Conservation (phyloP, 345 rosid genomes). For the Boechera retrofracta region DNA sequence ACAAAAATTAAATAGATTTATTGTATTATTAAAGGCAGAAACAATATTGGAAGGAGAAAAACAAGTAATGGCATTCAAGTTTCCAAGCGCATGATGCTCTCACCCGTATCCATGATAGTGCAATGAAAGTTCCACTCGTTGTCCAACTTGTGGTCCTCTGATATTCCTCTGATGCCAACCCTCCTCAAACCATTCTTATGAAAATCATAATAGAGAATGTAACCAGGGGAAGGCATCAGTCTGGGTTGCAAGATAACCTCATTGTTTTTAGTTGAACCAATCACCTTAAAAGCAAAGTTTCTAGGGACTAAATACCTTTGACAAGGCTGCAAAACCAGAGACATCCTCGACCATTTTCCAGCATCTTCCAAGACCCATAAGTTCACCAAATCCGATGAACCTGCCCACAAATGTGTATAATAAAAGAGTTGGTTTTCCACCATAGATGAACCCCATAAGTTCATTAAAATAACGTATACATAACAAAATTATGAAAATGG, state of each 20-base stretch:
- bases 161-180: not conserved
- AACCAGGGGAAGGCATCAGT: not conserved
- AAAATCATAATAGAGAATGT: not conserved
- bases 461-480: too few species aligned
- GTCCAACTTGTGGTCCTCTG: too few species aligned
- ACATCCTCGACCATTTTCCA: slow-evolving; percentile 3
- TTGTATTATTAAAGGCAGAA: too few species aligned
- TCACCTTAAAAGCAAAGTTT: not conserved
- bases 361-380: slow-evolving; percentile 15
- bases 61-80: too few species aligned
- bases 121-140: too few species aligned
- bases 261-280: not conserved
- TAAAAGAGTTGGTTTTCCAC: not conserved
- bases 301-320: not conserved
- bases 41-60: too few species aligned
- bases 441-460: not conserved
- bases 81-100: too few species aligned
- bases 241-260: not conserved
- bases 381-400: not conserved
- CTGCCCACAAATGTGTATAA: not conserved
- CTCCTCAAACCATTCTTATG: slow-evolving; percentile 4
- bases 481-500: not conserved
- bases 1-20: too few species aligned
- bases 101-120: too few species aligned
- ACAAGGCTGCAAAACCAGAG: slow-evolving; percentile 8